Base-by-base conservation (phyloP, 1,284 basidiomycete genomes). In the Agaricales sp. region DNA sequence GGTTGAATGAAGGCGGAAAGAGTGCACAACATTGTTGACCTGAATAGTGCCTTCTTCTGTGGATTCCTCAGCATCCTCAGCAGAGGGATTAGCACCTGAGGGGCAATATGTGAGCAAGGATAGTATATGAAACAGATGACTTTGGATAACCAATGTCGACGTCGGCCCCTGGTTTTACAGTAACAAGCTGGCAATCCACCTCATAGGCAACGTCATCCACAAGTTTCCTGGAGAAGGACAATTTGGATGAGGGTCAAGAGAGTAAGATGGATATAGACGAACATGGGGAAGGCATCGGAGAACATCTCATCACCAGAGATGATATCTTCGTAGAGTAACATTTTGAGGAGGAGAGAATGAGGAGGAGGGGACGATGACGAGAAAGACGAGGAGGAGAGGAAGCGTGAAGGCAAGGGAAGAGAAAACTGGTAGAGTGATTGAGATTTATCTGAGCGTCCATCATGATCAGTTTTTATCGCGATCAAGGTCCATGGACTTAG, bases 11-110 rank as follows among this genome's bases (percentile, higher is more conserved):
- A 99, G 86, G 61, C 93, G 87, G 83, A 95, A 94, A 46, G 92
- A 92, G 75, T 93, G 72, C 53, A 86, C 85, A 58, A 99, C 76
- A 70, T 99, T 92, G 84, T 94, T 99, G 63, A 96, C 87, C 56
- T 74, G 72, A 16, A 51, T 41, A 25, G 81, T 76, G 57, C 88
- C 91, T 14, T 89, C 85, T 65, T 92, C 94, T 52, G 96, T 67
- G 24, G 74, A 75, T 56, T 99, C 96, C 2, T 82, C 83, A 46
- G 70, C 69, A 53, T 97, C 96, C 73, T 99, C 96, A 35, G 86
- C 75, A 49, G 95, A 94, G 43, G 92, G 87, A 68, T 94, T 93
- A 53, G 84, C 91, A 63, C 90, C 89, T 92, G 53, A 46, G 47
- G 22, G 11, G 19, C 22, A 3, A 23, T 24, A 39, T 3, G 19